A percentile compares a stretch with the other conserved stretches of the same genome.
phyloP scores from a whole-genome alignment of 2,329 filamentous ascomycete species.

The Alternaria ethzedia region DNA sequence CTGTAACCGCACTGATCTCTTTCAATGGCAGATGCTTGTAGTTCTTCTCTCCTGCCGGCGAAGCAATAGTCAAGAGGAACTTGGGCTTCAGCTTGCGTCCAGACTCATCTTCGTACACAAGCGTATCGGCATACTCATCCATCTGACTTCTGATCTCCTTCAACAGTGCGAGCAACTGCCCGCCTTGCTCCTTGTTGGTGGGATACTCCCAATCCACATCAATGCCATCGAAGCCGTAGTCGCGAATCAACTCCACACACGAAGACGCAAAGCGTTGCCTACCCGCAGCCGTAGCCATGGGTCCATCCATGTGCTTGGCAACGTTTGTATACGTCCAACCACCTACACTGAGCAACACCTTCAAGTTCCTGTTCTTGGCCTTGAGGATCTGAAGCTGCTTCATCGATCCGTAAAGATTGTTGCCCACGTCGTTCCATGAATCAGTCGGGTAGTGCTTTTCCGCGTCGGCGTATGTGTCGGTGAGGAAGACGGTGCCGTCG shows the following conservation, averaged over 20 bases:
- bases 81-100: slow-evolving; percentile 39
- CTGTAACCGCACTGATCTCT: slow-evolving; percentile 51
- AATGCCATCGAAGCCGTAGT: slow-evolving; percentile 72
- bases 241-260: slow-evolving; percentile 76
- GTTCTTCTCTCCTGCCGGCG: slow-evolving; percentile 53
- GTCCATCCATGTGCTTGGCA: slow-evolving; percentile 72
- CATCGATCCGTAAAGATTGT: slow-evolving; percentile 76
- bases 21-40: slow-evolving; percentile 51
- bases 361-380: slow-evolving; percentile 76
- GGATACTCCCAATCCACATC: slow-evolving; percentile 60
- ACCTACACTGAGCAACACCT: slow-evolving; percentile 81
- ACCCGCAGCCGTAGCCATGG: slow-evolving; percentile 67
- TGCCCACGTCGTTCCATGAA: slow-evolving; percentile 69
- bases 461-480: slow-evolving; percentile 39
- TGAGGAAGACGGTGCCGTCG: slow-evolving; percentile 68
- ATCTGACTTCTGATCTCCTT: slow-evolving; percentile 47
- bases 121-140: slow-evolving; percentile 48
- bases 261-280: slow-evolving; percentile 71
- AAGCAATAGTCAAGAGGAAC: slow-evolving; percentile 55
- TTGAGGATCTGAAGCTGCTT: slow-evolving; percentile 81
- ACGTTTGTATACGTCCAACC: slow-evolving; percentile 74
- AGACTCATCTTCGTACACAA: slow-evolving; percentile 26
- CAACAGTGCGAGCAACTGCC: slow-evolving; percentile 50
- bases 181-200: slow-evolving; percentile 48
- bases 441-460: slow-evolving; percentile 68